phyloP scores from a whole-genome alignment of 164 flowering plant species.

The Sedum album region DNA sequence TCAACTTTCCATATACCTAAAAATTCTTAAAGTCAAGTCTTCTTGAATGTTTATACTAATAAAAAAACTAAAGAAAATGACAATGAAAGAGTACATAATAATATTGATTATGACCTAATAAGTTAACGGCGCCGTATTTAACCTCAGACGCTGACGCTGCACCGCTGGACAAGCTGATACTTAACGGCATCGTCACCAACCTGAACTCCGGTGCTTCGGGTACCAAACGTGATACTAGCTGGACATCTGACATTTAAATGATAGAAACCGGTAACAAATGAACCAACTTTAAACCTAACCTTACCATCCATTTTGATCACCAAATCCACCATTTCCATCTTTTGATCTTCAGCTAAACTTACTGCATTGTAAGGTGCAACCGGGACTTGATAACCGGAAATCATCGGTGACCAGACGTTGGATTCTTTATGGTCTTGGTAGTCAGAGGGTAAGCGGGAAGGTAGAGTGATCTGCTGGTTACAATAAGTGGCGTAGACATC shows the following conservation, averaged over 20 bases:
- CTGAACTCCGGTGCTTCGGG: conserved; percentile 15
- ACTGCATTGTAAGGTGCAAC: conserved; percentile 54
- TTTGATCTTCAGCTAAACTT: conserved; percentile 31
- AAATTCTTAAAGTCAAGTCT: too few species aligned
- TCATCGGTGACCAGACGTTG: conserved; percentile 62
- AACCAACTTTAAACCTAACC: conserved; percentile 59
- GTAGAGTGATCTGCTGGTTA: conserved; percentile 60
- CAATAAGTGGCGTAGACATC: conserved; percentile 54
- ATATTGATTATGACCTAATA: not conserved
- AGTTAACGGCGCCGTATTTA: not conserved
- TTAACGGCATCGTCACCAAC: conserved; percentile 45
- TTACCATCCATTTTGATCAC: conserved; percentile 48
- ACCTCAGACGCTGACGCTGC: conserved; percentile 39
- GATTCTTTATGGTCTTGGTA: conserved; percentile 65
- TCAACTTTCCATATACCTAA: too few species aligned
- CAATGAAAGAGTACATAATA: too few species aligned
- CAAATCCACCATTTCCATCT: conserved; percentile 30
- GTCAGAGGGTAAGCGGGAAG: conserved; percentile 31
- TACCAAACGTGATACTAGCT: conserved; percentile 38
- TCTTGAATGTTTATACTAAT: too few species aligned
- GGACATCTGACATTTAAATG: conserved; percentile 54
- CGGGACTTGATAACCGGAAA: conserved; percentile 47
- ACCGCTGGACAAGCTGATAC: conserved; percentile 33
- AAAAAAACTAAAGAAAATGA: too few species aligned
- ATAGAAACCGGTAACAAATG: conserved; percentile 45